Base-by-base conservation (phyloP, 176 grass and related monocot genomes). In the Zoysia japonica region DNA sequence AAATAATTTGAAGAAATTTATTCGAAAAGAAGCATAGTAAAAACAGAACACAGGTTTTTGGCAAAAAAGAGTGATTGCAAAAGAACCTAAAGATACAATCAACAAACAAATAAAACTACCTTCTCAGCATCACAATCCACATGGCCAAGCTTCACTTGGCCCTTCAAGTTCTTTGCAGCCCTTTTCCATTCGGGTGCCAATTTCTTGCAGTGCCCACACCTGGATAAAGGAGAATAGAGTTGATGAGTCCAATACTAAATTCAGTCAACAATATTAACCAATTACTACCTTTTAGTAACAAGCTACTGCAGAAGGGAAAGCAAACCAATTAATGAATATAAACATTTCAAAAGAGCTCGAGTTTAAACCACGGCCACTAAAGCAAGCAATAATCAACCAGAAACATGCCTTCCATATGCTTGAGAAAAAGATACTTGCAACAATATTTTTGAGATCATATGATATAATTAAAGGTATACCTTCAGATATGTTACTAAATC, bases 161-260 rank as follows among this genome's bases (percentile, higher is more conserved):
- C 92, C 75, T 96, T 93, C 74, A 99, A 89, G 80, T 93, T 96
- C 84, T 96, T 99, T 49, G 96, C 86, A 37, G 92, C 92, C 85
- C 71, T 93, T 76, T 99, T 99, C 96, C 96, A 99, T 85, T 99
- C 96, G 72, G 96, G 96, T 72, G 96, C 92, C 77, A 99, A 85
- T 84, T 96, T 99, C 86, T 99, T 99, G 88, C 96, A 99, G 63
- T 99, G 96, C 2, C 96, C 96, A 84, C 96, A 99, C 95, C 95
- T 89, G 91, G 56, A 52, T 76, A 72, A 55, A 76, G 13, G 47
- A 79, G 19, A 88, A 84, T 68, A 82, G 2, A 77, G 44, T 80
- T 46, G 0, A 86, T 5, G 14, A 77, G 67, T 54, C 73, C 8
- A 57, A 71, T 47, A 62, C 6, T 86, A 62, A 74, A 43, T 44